Evolutionary conservation across 2,329 filamentous ascomycete species (phyloP), one percentile per base, ranked within the genome.

Genomic region (Biscogniauxia mediterranea): DNA sequence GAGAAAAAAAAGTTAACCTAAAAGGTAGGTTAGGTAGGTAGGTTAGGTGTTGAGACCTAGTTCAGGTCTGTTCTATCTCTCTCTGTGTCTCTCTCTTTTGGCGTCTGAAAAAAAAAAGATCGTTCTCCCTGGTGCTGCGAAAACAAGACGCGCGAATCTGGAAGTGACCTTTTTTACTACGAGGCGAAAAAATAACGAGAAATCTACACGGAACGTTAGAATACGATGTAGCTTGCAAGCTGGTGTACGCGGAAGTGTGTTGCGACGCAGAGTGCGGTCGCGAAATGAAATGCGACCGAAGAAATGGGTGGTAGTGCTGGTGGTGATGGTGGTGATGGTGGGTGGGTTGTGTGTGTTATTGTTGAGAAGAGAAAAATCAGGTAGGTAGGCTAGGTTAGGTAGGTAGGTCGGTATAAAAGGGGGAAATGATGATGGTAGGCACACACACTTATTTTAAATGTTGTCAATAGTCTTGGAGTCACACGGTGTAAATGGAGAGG

Each of bases 241-340:
- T 26, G 46, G 62, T 53, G 52, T 28, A 58, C 15, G 7, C 46
- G 32, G 54, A 57, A 57, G 52, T 17, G 55, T 54, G 25, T 59
- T 56, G 71, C 70, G 72, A 73, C 68, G 28, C 32, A 56, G 54
- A 59, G 38, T 62, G 70, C 58, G 57, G 63, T 59, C 58, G 66
- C 55, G 61, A 72, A 57, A 64, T 50, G 58, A 65, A 73, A 73
- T 74, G 72, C 71, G 72, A 74, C 71, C 66, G 61, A 46, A 46
- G 52, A 62, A 53, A 53, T 59, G 63, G 61, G 60, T 23, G 49
- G 5, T 19, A 28, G n/a, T n/a, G n/a, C n/a, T n/a, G n/a, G n/a
- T n/a, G n/a, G n/a, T n/a, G n/a, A n/a, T n/a, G n/a, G n/a, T n/a
- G n/a, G n/a, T n/a, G n/a, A n/a, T n/a, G 54, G 20, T 38, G 59